Base-by-base conservation (phyloP, 1,284 basidiomycete genomes). In the Thelephora terrestris region DNA sequence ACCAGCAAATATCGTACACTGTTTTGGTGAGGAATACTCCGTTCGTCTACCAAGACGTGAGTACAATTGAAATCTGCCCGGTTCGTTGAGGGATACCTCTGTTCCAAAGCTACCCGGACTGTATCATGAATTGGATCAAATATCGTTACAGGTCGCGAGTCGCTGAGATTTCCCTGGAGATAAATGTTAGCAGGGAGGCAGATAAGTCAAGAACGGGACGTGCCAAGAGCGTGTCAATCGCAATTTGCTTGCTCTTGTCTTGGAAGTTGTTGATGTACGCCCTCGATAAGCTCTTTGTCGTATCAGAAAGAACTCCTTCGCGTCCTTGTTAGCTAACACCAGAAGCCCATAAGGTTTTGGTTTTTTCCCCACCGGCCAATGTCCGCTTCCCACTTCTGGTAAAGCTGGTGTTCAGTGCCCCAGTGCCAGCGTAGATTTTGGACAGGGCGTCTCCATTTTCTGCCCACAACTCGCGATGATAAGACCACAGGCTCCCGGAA, bases 191-290 rank as follows among this genome's bases (percentile, higher is more conserved):
- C 14, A 47, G 40, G 39, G 16, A 18, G 35, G 5, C 9, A 21
- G 25, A 35, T 7, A 38, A 5, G 35, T 18, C 3, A 2, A 34
- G 9, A 17, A 43, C 37, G 50, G 7, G 44, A 63, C 79, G 48
- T 50, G 92, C 91, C 54, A 99, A 72, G 56, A 99, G 86, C 76
- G 92, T 86, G 61, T 99, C 96, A 53, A 99, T 98, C 0, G 94
- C 91, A 17, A 78, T 69, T 60, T 99, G 96, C 64, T 99, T 99
- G 40, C 77, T 81, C 64, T 91, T 91, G 64, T 99, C 96, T 57
- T 95, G 90, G 63, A 99, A 98, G 62, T 98, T 98, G 64, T 95
- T 96, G 64, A 98, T 96, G 61, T 98, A 98, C 48, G 95, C 93
- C 50, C 93, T 78, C 14, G 81, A 85, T 18, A 96, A 91, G 58